These are phyloP conservation scores for Cladosporium velox DNA, from an alignment of 2,329 filamentous ascomycete species.

Conservation along the genomic window DNA sequence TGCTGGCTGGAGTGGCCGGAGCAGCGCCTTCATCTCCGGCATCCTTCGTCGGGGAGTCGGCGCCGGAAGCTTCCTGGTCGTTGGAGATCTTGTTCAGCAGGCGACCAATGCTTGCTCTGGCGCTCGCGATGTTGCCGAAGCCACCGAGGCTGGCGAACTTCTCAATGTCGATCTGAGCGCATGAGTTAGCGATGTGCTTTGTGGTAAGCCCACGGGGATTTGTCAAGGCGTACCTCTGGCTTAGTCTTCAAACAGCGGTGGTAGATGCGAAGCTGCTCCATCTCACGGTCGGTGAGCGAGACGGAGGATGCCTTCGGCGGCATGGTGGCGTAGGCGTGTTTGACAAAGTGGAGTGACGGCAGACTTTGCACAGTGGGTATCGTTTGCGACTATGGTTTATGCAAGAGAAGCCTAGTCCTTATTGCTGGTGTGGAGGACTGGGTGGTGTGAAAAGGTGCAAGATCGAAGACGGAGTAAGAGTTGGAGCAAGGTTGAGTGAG, in stretches of 20 bases:
- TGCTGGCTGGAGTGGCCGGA: not conserved
- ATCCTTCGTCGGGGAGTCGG: not conserved
- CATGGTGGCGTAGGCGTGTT: not conserved
- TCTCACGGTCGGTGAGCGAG: slow-evolving; percentile 9
- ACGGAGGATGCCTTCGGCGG: not conserved
- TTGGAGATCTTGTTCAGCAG: not conserved
- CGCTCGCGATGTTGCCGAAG: not conserved
- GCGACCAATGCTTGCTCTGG: slow-evolving; percentile 4
- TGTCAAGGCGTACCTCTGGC: slow-evolving; percentile 10
- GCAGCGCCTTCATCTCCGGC: not conserved
- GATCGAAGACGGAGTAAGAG: not conserved
- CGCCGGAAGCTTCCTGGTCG: not conserved
- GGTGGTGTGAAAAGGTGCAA: not conserved
- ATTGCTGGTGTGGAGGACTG: too few species aligned
- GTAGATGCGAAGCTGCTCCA: slow-evolving; percentile 12
- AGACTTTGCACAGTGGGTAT: too few species aligned
- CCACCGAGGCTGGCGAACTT: slow-evolving; percentile 6
- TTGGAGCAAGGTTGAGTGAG: not conserved
- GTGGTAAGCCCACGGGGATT: not conserved
- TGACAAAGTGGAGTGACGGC: too few species aligned
- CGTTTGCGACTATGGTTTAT: too few species aligned
- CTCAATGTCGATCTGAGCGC: slow-evolving; percentile 12
- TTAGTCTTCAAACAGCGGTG: slow-evolving; percentile 15
- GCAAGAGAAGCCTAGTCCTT: too few species aligned
- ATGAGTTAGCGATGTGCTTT: not conserved